Conservation (phyloP, 192 early-diverging fungal species). For the Endogone sp. region DNA sequence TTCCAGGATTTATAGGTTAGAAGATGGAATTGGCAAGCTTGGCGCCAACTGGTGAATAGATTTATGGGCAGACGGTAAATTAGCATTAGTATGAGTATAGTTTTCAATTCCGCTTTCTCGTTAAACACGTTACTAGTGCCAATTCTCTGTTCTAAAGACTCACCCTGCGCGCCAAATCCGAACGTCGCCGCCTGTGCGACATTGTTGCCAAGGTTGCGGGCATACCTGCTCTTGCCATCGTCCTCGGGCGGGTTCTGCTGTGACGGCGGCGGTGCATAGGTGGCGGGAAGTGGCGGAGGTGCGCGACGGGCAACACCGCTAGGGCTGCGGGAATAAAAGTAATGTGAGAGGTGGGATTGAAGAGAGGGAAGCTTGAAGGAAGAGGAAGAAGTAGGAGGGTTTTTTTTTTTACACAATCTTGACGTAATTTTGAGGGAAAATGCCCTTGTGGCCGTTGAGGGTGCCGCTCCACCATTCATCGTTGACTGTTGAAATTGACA, state of each 20-base stretch:
- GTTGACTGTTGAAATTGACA: conserved; percentile 20
- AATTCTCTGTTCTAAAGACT: background rate
- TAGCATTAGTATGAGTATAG: background rate
- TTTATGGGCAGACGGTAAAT: too few species aligned
- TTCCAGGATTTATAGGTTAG: too few species aligned
- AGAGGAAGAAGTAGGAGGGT: background rate
- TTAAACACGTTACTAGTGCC: too few species aligned
- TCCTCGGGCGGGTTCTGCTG: too few species aligned
- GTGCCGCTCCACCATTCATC: conserved; percentile 34
- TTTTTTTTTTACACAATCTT: background rate
- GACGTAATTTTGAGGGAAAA: conserved; percentile 28
- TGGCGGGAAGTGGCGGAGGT: background rate
- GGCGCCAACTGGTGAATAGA: too few species aligned
- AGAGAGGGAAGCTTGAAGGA: background rate
- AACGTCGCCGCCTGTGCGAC: background rate
- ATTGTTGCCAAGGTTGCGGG: too few species aligned
- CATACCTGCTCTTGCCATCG: too few species aligned
- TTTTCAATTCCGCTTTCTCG: background rate
- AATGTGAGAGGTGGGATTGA: background rate
- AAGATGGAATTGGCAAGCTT: too few species aligned
- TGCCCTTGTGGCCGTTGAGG: conserved; percentile 19
- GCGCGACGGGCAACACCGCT: background rate
- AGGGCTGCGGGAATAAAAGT: background rate
- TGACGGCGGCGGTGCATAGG: too few species aligned
- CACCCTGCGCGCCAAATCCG: background rate